Evolutionary conservation across 2,329 filamentous ascomycete species (phyloP), one percentile per base, ranked within the genome.

Genomic region (Ophiosphaerella narmari): DNA sequence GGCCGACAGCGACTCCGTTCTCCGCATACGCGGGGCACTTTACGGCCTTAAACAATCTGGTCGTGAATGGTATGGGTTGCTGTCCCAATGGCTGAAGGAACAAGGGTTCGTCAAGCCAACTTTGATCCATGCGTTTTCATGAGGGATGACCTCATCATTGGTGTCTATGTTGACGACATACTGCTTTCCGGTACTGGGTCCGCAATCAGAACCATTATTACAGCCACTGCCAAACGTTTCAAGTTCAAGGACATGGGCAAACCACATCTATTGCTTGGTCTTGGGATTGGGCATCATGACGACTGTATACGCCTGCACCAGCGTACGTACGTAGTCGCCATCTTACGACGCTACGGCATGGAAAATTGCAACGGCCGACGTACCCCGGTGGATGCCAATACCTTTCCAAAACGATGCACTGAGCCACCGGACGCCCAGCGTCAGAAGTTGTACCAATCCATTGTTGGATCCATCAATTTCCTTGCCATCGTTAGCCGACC

Each of bases 11-110:
- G 9, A 16, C 21, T 8, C 39, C 41, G 16, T 36, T 4, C 32
- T 52, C n/a, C 16, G 16, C 13, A n/a, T 53, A 5, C 12, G 18
- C 5, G 40, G 40, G 21, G 44, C 49, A 1, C 39, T 64, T 11
- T 63, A 62, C 41, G 51, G 57, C 1, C 49, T 61, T 4, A 59
- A 59, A 31, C 31, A 57, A 48, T 59, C 48, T 4, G 50, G 55
- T 2, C 29, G 34, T 7, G 44, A 62, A 12, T 64, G 43, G 57
- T 50, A 51, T 18, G 7, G 42, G 29, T 36, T 57, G 4, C 48
- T 50, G 11, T 45, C 42, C 13, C 16, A 21, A 16, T 50, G 9
- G 41, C 34, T 50, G 1, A 32, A 24, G 4, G 7, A 33, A 12
- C 31, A 35, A 11, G 43, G 43, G 5, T 46, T 54, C 12, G 16